These are phyloP conservation scores for Trichoderma arundinaceum DNA, from an alignment of 2,329 filamentous ascomycete genomes.

Conservation along the genomic window DNA sequence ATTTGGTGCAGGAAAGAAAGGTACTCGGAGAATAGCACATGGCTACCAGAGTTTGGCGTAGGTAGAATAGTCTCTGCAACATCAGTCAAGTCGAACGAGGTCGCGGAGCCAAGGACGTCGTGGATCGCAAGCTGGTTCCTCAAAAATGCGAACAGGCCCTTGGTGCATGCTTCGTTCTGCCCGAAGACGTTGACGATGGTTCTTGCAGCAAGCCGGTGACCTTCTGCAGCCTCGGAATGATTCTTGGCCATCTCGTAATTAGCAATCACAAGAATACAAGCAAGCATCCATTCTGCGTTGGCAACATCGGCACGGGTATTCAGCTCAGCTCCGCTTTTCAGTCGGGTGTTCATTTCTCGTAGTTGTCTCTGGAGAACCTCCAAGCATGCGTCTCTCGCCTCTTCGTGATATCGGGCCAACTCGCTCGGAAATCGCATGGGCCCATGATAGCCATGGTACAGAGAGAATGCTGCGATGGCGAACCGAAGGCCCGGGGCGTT, in stretches of 20 bases:
- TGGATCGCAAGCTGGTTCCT: slow-evolving; percentile 41
- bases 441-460: slow-evolving; percentile 38
- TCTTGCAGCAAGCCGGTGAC: slow-evolving; percentile 40
- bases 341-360: slow-evolving; percentile 37
- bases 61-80: slow-evolving; percentile 35
- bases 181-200: slow-evolving; percentile 42
- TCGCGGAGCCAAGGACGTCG: slow-evolving; percentile 40
- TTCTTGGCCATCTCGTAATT: slow-evolving; percentile 42
- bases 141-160: slow-evolving; percentile 40
- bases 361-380: slow-evolving; percentile 37
- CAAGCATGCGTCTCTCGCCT: slow-evolving; percentile 40
- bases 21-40: slow-evolving; percentile 39
- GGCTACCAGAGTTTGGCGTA: slow-evolving; percentile 34
- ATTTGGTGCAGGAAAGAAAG: slow-evolving; percentile 35
- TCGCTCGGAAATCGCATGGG: slow-evolving; percentile 35
- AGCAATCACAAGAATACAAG: slow-evolving; percentile 41
- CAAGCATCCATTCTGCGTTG: slow-evolving; percentile 42
- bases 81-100: slow-evolving; percentile 39
- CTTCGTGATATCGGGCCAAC: slow-evolving; percentile 37
- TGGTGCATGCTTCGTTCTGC: slow-evolving; percentile 33
- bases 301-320: slow-evolving; percentile 36
- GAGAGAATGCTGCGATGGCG: slow-evolving; percentile 41
- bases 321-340: slow-evolving; percentile 37
- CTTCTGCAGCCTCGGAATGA: slow-evolving; percentile 38
- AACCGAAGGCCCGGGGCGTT: slow-evolving; percentile 39